Conservation (phyloP, 2,329 filamentous ascomycete genomes). For the Penicillium decumbens region DNA sequence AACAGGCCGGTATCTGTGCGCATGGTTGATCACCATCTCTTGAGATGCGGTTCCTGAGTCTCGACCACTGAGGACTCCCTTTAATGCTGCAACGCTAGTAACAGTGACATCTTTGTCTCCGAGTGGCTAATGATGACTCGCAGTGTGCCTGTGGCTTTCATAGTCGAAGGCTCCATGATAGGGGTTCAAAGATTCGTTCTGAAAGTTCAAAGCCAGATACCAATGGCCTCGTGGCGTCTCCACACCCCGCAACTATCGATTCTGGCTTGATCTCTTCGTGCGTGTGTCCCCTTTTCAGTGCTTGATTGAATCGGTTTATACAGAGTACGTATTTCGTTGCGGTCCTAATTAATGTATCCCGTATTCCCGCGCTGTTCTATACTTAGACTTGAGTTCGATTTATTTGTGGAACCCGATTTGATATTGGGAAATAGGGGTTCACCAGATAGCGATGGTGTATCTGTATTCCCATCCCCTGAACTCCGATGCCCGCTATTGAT, state of each 20-base stretch:
- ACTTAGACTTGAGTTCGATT: neutral
- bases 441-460: neutral
- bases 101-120: neutral
- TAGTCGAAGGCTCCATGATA: conserved; percentile 13
- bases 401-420: neutral
- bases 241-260: conserved; percentile 17
- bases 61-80: conserved; percentile 6
- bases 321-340: no score
- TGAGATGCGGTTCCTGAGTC: conserved; percentile 3
- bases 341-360: neutral
- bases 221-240: conserved; percentile 18
- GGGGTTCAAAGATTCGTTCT: conserved; percentile 2
- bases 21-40: conserved; percentile 12
- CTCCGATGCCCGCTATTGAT: neutral
- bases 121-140: neutral
- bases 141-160: neutral
- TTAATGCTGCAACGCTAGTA: conserved; percentile 6
- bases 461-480: neutral
- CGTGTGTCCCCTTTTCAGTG: conserved; percentile 11
- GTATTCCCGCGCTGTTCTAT: neutral
- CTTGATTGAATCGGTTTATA: neutral
- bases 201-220: conserved; percentile 1
- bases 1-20: conserved; percentile 4
- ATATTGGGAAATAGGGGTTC: neutral
- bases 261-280: conserved; percentile 4